Evolutionary conservation across 805 yeast species (phyloP).

Genomic region (Wickerhamomyces bovis): DNA sequence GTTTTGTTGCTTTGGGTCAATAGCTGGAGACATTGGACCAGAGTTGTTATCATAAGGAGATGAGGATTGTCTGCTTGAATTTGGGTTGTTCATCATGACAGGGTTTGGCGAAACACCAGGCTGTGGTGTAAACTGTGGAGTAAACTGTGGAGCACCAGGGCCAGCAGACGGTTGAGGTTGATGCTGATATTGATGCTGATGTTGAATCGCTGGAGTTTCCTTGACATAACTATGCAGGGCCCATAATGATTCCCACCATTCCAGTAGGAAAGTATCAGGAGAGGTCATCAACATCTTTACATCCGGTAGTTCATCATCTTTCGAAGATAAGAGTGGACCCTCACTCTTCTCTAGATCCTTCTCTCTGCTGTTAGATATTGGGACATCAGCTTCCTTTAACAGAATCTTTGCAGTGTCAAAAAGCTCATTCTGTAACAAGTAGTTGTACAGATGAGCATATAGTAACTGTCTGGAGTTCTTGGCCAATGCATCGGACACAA

Average conservation of each 20-base stretch:
- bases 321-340: constrained; percentile 4
- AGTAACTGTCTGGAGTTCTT: constrained; percentile 43
- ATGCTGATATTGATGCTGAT: constrained; percentile 10
- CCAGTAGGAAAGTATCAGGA: constrained; percentile 42
- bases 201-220: constrained; percentile 25
- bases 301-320: constrained; percentile 22
- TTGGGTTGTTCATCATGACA: not conserved
- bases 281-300: constrained; percentile 37
- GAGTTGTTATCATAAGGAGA: constrained; percentile 1
- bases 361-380: constrained; percentile 22
- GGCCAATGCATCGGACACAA: constrained; percentile 40
- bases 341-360: constrained; percentile 5
- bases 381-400: constrained; percentile 40
- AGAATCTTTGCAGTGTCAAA: constrained; percentile 45
- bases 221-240: constrained; percentile 41
- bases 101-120: not conserved
- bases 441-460: constrained; percentile 47
- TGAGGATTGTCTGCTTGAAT: not conserved
- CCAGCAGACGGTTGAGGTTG: not conserved
- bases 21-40: constrained; percentile 17
- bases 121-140: not conserved
- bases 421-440: constrained; percentile 39
- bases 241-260: constrained; percentile 54
- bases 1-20: constrained; percentile 5
- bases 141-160: not conserved